Conservation (phyloP, 345 rosid genomes). For the Diplotaxis tenuifolia region DNA sequence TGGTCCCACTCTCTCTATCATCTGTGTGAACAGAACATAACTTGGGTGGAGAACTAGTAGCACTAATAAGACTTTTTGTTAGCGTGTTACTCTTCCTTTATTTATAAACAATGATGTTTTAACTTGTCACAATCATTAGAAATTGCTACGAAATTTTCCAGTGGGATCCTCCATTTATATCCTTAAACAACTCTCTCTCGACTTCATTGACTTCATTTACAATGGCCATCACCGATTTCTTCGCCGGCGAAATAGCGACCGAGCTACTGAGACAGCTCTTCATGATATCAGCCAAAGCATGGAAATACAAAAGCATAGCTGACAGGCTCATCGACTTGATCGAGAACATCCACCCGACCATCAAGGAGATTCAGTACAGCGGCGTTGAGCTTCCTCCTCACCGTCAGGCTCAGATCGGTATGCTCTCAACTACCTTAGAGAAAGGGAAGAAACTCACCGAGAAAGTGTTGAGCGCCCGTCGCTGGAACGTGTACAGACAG, state of each 20-base stretch:
- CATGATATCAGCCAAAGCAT: constrained; percentile 41
- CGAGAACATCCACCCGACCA: constrained; percentile 43
- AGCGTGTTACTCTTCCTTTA: not conserved
- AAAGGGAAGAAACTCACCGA: constrained; percentile 51
- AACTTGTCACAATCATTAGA: not conserved
- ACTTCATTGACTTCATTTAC: not conserved
- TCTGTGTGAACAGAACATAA: not conserved
- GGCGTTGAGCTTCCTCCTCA: constrained; percentile 69
- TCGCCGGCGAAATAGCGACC: constrained; percentile 62
- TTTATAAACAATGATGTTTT: not conserved
- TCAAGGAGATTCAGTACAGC: constrained; percentile 64
- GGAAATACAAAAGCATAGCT: constrained; percentile 51
- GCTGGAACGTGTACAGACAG: constrained; percentile 68
- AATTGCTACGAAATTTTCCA: constrained; percentile 13
- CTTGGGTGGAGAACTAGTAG: too few relatives aligned
- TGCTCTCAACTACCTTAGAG: constrained; percentile 40
- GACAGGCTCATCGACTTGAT: constrained; percentile 35
- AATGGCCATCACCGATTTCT: constrained; percentile 63
- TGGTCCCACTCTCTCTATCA: not conserved
- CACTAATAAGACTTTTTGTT: not conserved
- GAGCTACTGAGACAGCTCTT: constrained; percentile 55
- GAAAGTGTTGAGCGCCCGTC: constrained; percentile 42
- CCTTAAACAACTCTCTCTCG: not conserved
- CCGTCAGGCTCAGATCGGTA: constrained; percentile 73
- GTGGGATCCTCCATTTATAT: not conserved